Base-by-base conservation (phyloP, 228 moss, liverwort and hornwort genomes). In the Sphagnum magellanicum region DNA sequence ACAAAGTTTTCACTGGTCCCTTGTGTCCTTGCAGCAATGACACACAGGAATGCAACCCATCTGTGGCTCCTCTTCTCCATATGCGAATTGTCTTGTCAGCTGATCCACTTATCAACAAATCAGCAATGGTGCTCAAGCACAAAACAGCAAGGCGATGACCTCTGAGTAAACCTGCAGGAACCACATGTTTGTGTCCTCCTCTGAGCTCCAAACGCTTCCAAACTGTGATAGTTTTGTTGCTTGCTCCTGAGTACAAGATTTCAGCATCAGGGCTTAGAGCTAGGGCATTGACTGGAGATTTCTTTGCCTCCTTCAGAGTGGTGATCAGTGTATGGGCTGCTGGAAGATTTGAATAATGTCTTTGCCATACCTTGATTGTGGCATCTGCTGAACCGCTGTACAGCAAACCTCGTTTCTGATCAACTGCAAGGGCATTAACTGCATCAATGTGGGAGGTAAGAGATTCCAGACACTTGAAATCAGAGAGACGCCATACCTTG, bases 401-500 rank as follows among this genome's bases (percentile, higher is more conserved):
- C 5, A 96, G 88, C 51, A 84, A 77, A 14, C 82, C 84, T 51
- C 51, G 58, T 10, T 16, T 7, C 49, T 67, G 73, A 72, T 96
- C 92, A 10, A 84, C 70, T 6, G 76, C 86, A 6, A 96, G 66
- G 12, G 96, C 76, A 66, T 80, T 96, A n/a, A 96, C 89, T 1
- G 92, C 95, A 69, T 95, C 95, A 66, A 89, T 83, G 73, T 96
- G 96, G 5, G 82, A 88, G 0, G 70, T 72, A 48, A 92, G 77
- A 0, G 96, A 92, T 66, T 96, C 92, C 70, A 88, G 52, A 68
- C 96, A 96, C 66, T 71, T 84, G 80, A 89, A 91, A 66, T 96
- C 91, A 0, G 84, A 64, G 12, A 83, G 79, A 6, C 96, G 84
- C 96, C 96, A 96, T 1, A 92, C 83, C 68, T 95, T 95, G 55